Evolutionary conservation across 768 basidiomycete genomes (phyloP).

Genomic region (Boletus tylopilopsis): DNA sequence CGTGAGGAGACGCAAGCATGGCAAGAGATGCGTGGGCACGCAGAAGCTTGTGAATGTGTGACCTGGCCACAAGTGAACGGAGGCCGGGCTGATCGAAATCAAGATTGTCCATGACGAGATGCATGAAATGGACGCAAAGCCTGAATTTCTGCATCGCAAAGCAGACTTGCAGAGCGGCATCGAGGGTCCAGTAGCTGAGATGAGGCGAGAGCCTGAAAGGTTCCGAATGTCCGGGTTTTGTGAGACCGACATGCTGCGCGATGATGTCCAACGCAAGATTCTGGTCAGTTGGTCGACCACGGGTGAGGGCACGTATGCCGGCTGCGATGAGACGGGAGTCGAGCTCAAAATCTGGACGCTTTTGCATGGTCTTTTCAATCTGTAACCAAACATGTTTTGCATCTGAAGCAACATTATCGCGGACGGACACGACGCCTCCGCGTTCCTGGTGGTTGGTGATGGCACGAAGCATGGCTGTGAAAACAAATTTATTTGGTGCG

Average conservation of each 20-base stretch:
- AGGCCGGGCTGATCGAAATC: constrained; percentile 14
- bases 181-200: constrained; percentile 47
- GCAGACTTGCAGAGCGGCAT: constrained; percentile 55
- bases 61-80: constrained; percentile 44
- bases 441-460: constrained; percentile 26
- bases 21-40: constrained; percentile 44
- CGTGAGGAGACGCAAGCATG: constrained; percentile 35
- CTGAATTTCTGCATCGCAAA: constrained; percentile 43
- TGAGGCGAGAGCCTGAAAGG: constrained; percentile 36
- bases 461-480: constrained; percentile 62
- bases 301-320: constrained; percentile 51
- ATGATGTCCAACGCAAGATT: constrained; percentile 64
- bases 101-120: constrained; percentile 49
- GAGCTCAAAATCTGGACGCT: constrained; percentile 41
- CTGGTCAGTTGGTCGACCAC: constrained; percentile 56
- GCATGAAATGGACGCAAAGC: constrained; percentile 53
- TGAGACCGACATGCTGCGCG: constrained; percentile 60
- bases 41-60: constrained; percentile 62
- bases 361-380: constrained; percentile 50
- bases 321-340: constrained; percentile 53
- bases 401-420: constrained; percentile 52
- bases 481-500: constrained; percentile 58
- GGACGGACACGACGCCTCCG: constrained; percentile 19
- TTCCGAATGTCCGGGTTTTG: constrained; percentile 40
- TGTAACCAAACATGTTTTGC: constrained; percentile 71